phyloP scores from a whole-genome alignment of 257 asterid genomes.

The Marsdenia floribunda region DNA sequence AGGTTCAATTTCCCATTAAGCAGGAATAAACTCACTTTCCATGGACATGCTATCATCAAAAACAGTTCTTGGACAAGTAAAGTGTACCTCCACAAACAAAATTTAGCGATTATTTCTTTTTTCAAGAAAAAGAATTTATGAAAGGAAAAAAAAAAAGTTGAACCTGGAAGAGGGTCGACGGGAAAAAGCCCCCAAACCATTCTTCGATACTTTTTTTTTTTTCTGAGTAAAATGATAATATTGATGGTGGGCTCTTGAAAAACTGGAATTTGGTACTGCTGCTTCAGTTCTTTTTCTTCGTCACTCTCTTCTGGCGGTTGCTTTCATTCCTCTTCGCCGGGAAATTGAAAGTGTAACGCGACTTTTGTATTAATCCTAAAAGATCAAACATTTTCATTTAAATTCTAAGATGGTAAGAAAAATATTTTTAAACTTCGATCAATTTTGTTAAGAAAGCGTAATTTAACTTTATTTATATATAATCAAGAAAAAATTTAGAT shows the following conservation, averaged over 20 bases:
- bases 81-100: not conserved
- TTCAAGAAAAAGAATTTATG: not conserved
- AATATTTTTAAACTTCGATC: no score
- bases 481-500: no score
- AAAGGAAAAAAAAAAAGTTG: not conserved
- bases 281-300: not conserved
- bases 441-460: no score
- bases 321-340: not conserved
- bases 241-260: not conserved
- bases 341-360: not conserved
- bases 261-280: not conserved
- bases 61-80: not conserved
- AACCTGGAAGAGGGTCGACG: constrained; percentile 85
- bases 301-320: not conserved
- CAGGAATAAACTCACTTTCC: not conserved
- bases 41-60: not conserved
- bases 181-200: constrained; percentile 98
- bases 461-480: no score
- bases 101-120: not conserved
- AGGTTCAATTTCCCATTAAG: not conserved
- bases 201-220: not conserved
- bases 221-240: not conserved
- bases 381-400: no score
- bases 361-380: not conserved
- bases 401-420: no score